Evolutionary conservation across 495 filamentous ascomycete genomes (phyloP).

Genomic region (Schizothecium vesticola): DNA sequence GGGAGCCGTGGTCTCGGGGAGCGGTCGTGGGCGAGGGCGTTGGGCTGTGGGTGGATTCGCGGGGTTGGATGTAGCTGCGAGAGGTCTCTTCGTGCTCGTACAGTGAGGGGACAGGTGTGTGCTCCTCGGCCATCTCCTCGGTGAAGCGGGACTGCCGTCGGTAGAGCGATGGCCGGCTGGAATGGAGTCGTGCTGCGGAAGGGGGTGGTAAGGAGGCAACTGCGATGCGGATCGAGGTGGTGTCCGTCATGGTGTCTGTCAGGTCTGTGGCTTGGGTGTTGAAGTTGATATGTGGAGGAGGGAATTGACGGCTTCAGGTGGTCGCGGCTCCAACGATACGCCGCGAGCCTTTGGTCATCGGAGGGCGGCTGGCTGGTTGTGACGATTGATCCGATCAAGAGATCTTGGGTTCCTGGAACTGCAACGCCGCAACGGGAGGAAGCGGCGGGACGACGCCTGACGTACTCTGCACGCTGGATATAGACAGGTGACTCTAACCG

Average conservation of each 20-base stretch:
- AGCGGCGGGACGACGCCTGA: not conserved
- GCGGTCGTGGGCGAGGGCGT: not conserved
- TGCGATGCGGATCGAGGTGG: not conserved
- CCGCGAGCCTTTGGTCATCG: not conserved
- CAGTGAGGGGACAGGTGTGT: constrained; percentile 21
- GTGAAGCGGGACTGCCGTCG: constrained; percentile 28
- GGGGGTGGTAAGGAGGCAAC: not conserved
- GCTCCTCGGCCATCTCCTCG: constrained; percentile 25
- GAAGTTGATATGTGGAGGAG: not conserved
- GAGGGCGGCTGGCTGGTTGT: not conserved
- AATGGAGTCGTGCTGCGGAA: not conserved
- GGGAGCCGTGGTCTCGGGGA: not conserved
- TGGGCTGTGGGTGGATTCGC: not conserved
- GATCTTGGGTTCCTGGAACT: not conserved
- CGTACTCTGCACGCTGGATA: not conserved
- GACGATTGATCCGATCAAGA: not conserved
- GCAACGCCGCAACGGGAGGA: not conserved
- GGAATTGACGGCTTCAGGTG: not conserved
- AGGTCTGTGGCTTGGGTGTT: not conserved
- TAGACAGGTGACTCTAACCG: not conserved
- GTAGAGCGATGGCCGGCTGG: constrained; percentile 10
- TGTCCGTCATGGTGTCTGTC: not conserved
- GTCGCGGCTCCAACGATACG: not conserved
- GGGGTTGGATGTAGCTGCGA: not conserved
- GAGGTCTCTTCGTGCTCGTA: constrained; percentile 9